phyloP scores from a whole-genome alignment of 2,329 filamentous ascomycete species.

The Fonsecaea pedrosoi region DNA sequence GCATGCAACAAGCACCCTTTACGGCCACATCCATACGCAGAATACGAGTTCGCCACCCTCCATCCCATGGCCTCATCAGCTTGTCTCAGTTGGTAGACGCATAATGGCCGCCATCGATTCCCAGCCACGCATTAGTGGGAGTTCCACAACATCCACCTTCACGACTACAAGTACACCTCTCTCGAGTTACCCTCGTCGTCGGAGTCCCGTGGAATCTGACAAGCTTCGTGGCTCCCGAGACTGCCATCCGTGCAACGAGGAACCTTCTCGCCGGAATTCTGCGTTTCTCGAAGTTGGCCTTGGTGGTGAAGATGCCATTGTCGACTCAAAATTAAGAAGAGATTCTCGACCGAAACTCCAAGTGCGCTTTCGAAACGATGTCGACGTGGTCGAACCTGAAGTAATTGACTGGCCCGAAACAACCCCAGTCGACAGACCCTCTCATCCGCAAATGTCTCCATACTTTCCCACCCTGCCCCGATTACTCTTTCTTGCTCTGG shows the following conservation, averaged over 20 bases:
- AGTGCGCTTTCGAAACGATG: constrained; percentile 36
- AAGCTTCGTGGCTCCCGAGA: constrained; percentile 14
- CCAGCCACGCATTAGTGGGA: constrained; percentile 5
- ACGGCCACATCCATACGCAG: constrained; percentile 6
- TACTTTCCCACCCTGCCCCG: constrained; percentile 34
- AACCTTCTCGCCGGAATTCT: constrained; percentile 32
- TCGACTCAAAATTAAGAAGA: constrained; percentile 36
- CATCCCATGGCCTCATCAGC: constrained; percentile 19
- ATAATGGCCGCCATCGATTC: constrained; percentile 20
- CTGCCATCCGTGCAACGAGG: constrained; percentile 20
- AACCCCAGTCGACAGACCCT: background rate
- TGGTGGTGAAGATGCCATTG: constrained; percentile 35
- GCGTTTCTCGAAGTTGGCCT: constrained; percentile 40
- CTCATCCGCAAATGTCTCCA: constrained; percentile 24
- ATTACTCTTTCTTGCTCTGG: constrained; percentile 34
- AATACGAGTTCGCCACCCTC: constrained; percentile 20
- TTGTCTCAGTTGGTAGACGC: constrained; percentile 31
- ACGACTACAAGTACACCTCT: constrained; percentile 1
- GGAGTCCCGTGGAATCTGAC: constrained; percentile 22
- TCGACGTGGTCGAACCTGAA: constrained; percentile 34
- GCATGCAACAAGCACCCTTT: constrained; percentile 11
- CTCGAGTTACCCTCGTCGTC: constrained; percentile 17
- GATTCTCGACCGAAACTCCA: constrained; percentile 30
- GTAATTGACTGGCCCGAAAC: constrained; percentile 14
- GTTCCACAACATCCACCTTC: constrained; percentile 22